A percentile compares a stretch with the other conserved stretches of the same genome.
Evolutionary conservation across 345 rosid genomes (phyloP).

Genomic region (Tarenaya hassleriana): DNA sequence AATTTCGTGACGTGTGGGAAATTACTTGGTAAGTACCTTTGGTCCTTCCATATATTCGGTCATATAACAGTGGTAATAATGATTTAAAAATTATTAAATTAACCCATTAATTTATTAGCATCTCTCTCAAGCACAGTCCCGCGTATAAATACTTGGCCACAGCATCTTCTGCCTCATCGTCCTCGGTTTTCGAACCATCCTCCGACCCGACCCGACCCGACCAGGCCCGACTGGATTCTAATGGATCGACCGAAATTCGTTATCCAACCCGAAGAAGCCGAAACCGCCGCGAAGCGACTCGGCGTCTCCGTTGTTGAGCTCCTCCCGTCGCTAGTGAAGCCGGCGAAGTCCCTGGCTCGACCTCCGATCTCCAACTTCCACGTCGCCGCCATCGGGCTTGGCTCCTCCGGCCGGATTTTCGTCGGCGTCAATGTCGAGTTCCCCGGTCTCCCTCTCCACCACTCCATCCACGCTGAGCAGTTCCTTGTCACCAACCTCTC

Average conservation of each 20-base stretch:
- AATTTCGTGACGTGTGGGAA: too few species aligned
- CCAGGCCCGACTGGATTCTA: background rate
- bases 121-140: too few species aligned
- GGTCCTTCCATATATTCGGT: too few species aligned
- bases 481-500: constrained; percentile 72
- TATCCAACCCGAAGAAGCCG: constrained; percentile 50
- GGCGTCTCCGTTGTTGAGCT: constrained; percentile 38
- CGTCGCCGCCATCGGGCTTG: constrained; percentile 64
- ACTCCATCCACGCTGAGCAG: constrained; percentile 87
- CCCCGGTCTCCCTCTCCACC: constrained; percentile 80
- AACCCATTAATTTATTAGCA: too few species aligned
- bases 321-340: constrained; percentile 49
- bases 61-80: too few species aligned
- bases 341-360: constrained; percentile 53
- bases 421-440: constrained; percentile 75
- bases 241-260: constrained; percentile 50
- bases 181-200: too few species aligned
- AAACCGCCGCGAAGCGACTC: constrained; percentile 40
- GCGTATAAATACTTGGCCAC: too few species aligned
- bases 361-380: constrained; percentile 65
- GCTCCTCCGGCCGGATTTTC: constrained; percentile 72
- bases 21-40: too few species aligned
- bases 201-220: background rate
- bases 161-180: too few species aligned
- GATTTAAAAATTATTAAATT: too few species aligned